Base-by-base conservation (phyloP, 371 early-diverging fungal genomes). In the Smittium culicis region DNA sequence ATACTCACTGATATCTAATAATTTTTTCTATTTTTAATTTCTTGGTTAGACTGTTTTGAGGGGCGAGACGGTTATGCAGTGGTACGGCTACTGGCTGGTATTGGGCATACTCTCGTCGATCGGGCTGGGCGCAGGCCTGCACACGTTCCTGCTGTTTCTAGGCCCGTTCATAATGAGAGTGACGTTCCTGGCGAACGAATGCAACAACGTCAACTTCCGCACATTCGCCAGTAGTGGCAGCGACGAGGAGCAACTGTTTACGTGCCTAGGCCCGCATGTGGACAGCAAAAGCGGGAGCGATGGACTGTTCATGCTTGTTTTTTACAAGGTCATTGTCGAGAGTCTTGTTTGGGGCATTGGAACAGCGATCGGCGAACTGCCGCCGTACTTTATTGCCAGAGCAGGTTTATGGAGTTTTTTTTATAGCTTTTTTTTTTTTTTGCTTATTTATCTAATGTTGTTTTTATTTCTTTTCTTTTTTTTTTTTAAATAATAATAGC, bases 351-450 rank as follows among this genome's bases (percentile, higher is more conserved):
- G 93, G 95, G 93, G 94, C 14, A 73, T 86, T 30, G 95, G 95
- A 24, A 93, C 95, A 0, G 90, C 95, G 1, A 71, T 94, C 1
- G 94, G 95, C n/a, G 95, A 94, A 73, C 75, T 94, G 33, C 95
- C 95, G 14, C 95, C 94, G 0, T 94, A 94, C 73, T 94, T 94
- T 81, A 87, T 94, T 5, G 93, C 94, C 20, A 78, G 91, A 57
- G 91, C 93, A 17, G 88, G 27, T 69, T 31, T 24, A 16, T 32
- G 14, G 20, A 45, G 20, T 20, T 45, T 45, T 45, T 45, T 20
- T 14, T 14, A 8, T 20, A 45, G 8, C 20, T 45, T 45, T 20
- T 20, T 45, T 8, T 14, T 14, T 8, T 45, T 45, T 20, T 14
- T 45, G 8, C 8, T 45, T 45, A 14, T 14, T 14, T 45, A 45